Conservation (phyloP, 345 rosid species). For the Dimocarpus longan region DNA sequence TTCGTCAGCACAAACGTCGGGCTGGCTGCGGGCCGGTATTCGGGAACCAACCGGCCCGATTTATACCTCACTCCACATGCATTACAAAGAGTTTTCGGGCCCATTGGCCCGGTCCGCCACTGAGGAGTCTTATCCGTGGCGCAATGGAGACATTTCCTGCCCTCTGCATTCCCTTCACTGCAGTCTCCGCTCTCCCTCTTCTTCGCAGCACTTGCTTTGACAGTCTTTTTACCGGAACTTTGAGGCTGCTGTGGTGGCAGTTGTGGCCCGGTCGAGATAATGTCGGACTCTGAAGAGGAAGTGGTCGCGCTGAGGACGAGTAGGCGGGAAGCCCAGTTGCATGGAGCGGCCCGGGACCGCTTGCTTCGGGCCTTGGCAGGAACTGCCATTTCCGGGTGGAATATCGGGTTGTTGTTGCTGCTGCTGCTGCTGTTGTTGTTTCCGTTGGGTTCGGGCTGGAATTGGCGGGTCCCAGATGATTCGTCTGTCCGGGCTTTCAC, state of each 20-base stretch:
- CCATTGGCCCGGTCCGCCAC: conserved; percentile 87
- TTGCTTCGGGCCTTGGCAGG: conserved; percentile 98
- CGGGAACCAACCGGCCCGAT: conserved; percentile 77
- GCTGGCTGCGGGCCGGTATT: conserved; percentile 80
- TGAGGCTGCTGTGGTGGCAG: conserved; percentile 11
- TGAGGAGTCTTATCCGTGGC: conserved; percentile 84
- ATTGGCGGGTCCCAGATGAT: conserved; percentile 40
- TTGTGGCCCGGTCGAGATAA: conserved; percentile 10
- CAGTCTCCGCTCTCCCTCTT: conserved; percentile 43
- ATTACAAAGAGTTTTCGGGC: conserved; percentile 84
- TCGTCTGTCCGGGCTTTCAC: conserved; percentile 56
- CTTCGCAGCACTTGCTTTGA: conserved; percentile 26
- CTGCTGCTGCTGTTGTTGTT: neutral
- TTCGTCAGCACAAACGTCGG: conserved; percentile 69
- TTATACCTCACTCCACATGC: conserved; percentile 88
- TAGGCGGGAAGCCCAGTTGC: conserved; percentile 88
- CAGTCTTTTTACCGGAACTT: conserved; percentile 35
- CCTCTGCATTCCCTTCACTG: conserved; percentile 34
- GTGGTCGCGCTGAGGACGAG: conserved; percentile 49
- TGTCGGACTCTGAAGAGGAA: conserved; percentile 38
- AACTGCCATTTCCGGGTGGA: conserved; percentile 65
- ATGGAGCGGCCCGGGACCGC: conserved; percentile 77
- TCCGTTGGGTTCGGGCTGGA: conserved; percentile 28
- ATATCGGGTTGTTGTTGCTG: conserved; percentile 37
- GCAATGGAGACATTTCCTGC: conserved; percentile 67